Evolutionary conservation across 495 filamentous ascomycete genomes (phyloP).

Genomic region (Xylaria nigripes): DNA sequence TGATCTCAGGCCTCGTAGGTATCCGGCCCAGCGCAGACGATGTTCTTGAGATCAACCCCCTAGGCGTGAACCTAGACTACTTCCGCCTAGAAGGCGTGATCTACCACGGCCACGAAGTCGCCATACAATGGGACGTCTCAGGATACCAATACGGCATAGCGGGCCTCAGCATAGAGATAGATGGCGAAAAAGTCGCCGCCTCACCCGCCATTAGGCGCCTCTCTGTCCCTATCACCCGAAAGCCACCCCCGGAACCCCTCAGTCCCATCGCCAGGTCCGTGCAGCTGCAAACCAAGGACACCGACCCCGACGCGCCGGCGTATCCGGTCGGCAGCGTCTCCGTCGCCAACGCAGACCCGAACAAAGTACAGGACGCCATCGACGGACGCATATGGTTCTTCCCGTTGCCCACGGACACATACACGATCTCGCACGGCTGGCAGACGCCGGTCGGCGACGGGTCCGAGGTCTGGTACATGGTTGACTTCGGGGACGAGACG

Average conservation of each 20-base stretch:
- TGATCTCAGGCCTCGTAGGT: slow-evolving; percentile 24
- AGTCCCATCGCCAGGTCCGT: slow-evolving; percentile 19
- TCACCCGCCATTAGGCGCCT: slow-evolving; percentile 2
- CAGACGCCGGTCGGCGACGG: not conserved
- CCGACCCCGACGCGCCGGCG: not conserved
- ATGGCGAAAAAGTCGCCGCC: not conserved
- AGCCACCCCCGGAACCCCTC: slow-evolving; percentile 8
- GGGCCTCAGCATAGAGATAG: slow-evolving; percentile 23
- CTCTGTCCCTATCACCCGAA: slow-evolving; percentile 9
- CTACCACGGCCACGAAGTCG: slow-evolving; percentile 27
- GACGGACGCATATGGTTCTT: slow-evolving; percentile 15
- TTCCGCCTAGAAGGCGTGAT: slow-evolving; percentile 26
- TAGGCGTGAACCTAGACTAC: slow-evolving; percentile 18
- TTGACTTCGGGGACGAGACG: slow-evolving; percentile 15
- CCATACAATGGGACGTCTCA: slow-evolving; percentile 23
- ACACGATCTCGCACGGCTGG: slow-evolving; percentile 4
- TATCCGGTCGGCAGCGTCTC: slow-evolving; percentile 21
- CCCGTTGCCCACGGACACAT: not conserved
- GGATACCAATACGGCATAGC: slow-evolving; percentile 18
- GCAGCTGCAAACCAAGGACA: slow-evolving; percentile 13
- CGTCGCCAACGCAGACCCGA: slow-evolving; percentile 16
- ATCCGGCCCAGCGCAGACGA: slow-evolving; percentile 24
- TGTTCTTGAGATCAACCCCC: slow-evolving; percentile 25
- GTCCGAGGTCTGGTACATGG: slow-evolving; percentile 14
- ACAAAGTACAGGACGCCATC: slow-evolving; percentile 21